Conservation (phyloP, 345 rosid species). For the Combretum micranthum region DNA sequence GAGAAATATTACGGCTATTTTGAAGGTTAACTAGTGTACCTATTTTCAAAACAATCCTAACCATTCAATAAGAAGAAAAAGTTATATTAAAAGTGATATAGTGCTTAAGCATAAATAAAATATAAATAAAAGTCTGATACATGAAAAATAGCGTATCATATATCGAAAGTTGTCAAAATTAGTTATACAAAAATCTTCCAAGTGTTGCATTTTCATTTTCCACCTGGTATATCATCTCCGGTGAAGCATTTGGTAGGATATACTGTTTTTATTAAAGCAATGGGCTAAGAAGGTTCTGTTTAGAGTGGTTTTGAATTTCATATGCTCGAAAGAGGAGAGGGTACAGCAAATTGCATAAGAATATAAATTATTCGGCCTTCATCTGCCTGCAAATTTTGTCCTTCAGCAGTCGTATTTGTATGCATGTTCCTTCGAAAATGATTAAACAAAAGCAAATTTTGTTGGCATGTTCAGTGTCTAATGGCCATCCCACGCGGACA, state of each 20-base stretch:
- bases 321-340: background rate
- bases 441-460: too few species aligned
- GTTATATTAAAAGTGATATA: too few species aligned
- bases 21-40: slow-evolving; percentile 2
- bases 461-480: too few species aligned
- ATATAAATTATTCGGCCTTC: background rate
- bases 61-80: slow-evolving; percentile 8
- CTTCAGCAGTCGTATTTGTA: background rate
- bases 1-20: background rate
- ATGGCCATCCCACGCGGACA: too few species aligned
- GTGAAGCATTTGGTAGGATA: slow-evolving; percentile 11
- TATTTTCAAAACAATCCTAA: slow-evolving; percentile 12
- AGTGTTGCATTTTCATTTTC: too few species aligned
- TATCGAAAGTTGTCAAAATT: too few species aligned
- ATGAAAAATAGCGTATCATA: too few species aligned
- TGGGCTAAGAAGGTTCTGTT: background rate
- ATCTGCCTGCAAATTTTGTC: slow-evolving; percentile 5
- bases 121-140: too few species aligned
- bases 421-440: too few species aligned
- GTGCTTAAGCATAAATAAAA: too few species aligned
- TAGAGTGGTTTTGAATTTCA: slow-evolving; percentile 4
- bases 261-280: background rate
- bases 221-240: too few species aligned
- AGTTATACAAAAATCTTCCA: too few species aligned
- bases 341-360: slow-evolving; percentile 13